Conservation (phyloP, 495 filamentous ascomycete genomes). For the Lasiosphaeria hispida region DNA sequence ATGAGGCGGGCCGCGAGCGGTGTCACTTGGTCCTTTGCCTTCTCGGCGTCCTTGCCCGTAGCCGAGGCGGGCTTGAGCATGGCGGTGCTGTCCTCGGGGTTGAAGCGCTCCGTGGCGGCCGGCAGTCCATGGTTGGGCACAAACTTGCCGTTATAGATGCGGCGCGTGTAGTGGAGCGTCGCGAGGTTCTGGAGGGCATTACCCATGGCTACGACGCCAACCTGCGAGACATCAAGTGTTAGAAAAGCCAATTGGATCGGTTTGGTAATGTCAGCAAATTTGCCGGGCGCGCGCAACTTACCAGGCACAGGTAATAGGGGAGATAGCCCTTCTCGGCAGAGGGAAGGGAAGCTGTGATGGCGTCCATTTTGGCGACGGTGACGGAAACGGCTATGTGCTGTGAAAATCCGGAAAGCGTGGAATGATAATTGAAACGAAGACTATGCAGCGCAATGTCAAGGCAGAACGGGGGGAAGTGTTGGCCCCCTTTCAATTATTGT, state of each 20-base stretch:
- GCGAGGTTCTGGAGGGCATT: slow-evolving; percentile 81
- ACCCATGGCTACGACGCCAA: slow-evolving; percentile 70
- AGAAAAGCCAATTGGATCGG: not conserved
- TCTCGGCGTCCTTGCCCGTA: slow-evolving; percentile 47
- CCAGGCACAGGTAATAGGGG: slow-evolving; percentile 49
- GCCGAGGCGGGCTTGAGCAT: slow-evolving; percentile 46
- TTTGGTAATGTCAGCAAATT: slow-evolving; percentile 15
- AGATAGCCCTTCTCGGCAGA: slow-evolving; percentile 43
- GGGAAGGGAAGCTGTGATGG: slow-evolving; percentile 38
- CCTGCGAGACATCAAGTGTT: slow-evolving; percentile 40
- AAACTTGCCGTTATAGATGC: slow-evolving; percentile 66
- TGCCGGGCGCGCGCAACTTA: too few relatives aligned
- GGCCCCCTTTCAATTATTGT: too few relatives aligned
- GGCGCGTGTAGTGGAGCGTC: slow-evolving; percentile 68
- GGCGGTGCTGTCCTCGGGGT: slow-evolving; percentile 45
- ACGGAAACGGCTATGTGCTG: too few relatives aligned
- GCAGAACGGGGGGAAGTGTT: too few relatives aligned
- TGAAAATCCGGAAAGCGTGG: too few relatives aligned
- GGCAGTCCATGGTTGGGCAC: slow-evolving; percentile 41
- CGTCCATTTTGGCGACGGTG: slow-evolving; percentile 31
- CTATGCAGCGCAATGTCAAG: too few relatives aligned
- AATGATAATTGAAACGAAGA: too few relatives aligned
- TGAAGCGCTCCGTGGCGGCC: slow-evolving; percentile 28
- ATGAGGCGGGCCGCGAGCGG: slow-evolving; percentile 79
- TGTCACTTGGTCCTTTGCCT: slow-evolving; percentile 56